phyloP scores from a whole-genome alignment of 169 alveolate species.

The Plasmodium falciparum region DNA sequence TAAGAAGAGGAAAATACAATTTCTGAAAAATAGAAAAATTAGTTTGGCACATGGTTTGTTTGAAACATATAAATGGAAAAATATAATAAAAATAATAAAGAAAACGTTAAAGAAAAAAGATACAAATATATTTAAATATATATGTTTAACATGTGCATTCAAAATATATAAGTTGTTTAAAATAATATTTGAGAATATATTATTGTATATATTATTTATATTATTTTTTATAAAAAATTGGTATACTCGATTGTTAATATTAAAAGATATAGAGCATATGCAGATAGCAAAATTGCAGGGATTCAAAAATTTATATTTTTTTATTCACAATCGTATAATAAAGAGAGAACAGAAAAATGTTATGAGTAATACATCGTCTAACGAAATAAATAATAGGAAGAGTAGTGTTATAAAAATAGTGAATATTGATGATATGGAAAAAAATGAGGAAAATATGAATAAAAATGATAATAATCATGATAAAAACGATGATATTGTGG shows the following conservation, averaged over 20 bases:
- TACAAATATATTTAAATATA: neutral
- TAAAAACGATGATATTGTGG: neutral
- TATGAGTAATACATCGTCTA: neutral
- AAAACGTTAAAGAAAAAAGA: conserved; percentile 10
- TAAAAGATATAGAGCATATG: conserved; percentile 73
- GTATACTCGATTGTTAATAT: conserved; percentile 46
- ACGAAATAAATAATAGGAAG: neutral
- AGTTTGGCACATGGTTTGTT: neutral
- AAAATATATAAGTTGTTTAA: conserved; percentile 5
- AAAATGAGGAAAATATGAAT: neutral
- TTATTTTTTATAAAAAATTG: conserved; percentile 65
- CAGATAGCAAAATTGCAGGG: conserved; percentile 66
- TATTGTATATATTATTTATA: conserved; percentile 30
- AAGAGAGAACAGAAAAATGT: neutral
- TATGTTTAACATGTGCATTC: neutral
- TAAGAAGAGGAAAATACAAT: neutral
- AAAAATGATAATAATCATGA: neutral
- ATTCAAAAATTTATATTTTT: conserved; percentile 59
- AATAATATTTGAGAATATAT: neutral
- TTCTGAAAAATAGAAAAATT: neutral
- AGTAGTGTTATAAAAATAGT: neutral
- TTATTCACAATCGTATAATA: conserved; percentile 54
- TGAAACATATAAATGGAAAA: neutral
- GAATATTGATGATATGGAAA: neutral
- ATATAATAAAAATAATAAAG: neutral